Conservation (phyloP, 108 stramenopile genomes). For the Discostella stelligeroides region DNA sequence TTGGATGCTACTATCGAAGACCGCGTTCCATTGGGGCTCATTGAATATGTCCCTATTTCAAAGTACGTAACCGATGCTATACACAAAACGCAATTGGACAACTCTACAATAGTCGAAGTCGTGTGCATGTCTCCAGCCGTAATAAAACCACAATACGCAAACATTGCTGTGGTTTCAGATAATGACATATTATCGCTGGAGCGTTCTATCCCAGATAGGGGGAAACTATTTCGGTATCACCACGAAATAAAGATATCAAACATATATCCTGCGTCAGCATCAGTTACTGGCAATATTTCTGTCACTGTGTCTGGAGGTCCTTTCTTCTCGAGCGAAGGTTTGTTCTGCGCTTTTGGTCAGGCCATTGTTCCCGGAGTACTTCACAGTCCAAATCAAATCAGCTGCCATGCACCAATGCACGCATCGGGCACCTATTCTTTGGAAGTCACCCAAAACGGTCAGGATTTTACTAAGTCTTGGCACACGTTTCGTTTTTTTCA, state of each 20-base stretch:
- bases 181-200: constrained; percentile 15
- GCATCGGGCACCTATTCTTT: constrained; percentile 56
- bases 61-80: constrained; percentile 4
- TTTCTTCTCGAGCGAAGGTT: constrained; percentile 40
- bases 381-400: constrained; percentile 40
- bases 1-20: constrained; percentile 12
- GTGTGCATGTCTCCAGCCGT: constrained; percentile 29
- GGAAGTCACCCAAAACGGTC: constrained; percentile 72
- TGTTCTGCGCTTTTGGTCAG: constrained; percentile 66
- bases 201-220: constrained; percentile 21
- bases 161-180: constrained; percentile 11
- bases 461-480: constrained; percentile 61
- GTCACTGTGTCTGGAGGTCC: constrained; percentile 66
- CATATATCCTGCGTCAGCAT: constrained; percentile 53
- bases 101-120: constrained; percentile 13
- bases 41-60: constrained; percentile 17
- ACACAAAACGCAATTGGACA: neutral
- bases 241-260: constrained; percentile 29
- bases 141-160: neutral
- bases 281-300: constrained; percentile 61
- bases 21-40: neutral
- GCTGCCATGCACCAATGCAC: constrained; percentile 64
- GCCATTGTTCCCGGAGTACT: constrained; percentile 47
- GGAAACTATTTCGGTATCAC: constrained; percentile 56
- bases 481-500: constrained; percentile 55